These are phyloP conservation scores for Leucosporidium yakuticum DNA, from an alignment of 768 basidiomycete genomes.

Conservation along the genomic window DNA sequence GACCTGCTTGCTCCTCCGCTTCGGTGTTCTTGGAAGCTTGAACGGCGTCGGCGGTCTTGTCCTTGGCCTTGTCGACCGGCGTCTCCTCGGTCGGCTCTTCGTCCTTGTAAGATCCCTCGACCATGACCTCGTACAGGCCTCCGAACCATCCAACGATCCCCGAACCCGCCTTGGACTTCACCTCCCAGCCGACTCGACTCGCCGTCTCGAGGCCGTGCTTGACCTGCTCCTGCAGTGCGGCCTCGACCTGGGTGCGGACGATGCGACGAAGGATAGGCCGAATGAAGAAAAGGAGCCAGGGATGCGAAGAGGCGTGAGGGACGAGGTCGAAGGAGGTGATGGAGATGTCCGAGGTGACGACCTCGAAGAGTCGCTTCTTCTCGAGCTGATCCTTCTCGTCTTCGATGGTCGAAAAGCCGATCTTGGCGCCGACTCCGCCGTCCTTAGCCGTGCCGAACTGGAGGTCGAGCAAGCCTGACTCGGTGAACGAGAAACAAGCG, in stretches of 20 bases:
- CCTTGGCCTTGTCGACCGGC: neutral
- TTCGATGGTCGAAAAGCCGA: neutral
- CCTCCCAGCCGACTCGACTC: conserved; percentile 3
- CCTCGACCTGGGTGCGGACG: conserved; percentile 11
- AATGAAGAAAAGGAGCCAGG: conserved; percentile 7
- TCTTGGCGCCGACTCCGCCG: neutral
- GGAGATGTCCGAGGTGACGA: neutral
- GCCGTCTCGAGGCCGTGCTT: neutral
- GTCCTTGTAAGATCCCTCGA: neutral
- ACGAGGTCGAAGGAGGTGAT: conserved; percentile 9
- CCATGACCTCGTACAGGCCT: conserved; percentile 13
- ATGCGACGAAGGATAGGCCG: conserved; percentile 6
- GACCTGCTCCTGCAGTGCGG: conserved; percentile 4
- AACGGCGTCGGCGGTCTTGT: neutral
- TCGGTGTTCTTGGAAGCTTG: neutral
- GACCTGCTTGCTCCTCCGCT: neutral
- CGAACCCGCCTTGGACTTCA: neutral
- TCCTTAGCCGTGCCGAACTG: conserved; percentile 9
- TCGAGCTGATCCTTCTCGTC: neutral
- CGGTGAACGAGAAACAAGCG: conserved; percentile 10
- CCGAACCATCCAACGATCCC: conserved; percentile 5
- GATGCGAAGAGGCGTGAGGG: conserved; percentile 16
- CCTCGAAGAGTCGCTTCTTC: neutral
- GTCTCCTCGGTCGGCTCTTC: neutral
- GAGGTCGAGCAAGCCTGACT: conserved; percentile 28